Percentiles rank a stretch among this genome's conserved stretches.
Evolutionary conservation across 306 rosid species (phyloP).

Genomic region (Vigna mungo): DNA sequence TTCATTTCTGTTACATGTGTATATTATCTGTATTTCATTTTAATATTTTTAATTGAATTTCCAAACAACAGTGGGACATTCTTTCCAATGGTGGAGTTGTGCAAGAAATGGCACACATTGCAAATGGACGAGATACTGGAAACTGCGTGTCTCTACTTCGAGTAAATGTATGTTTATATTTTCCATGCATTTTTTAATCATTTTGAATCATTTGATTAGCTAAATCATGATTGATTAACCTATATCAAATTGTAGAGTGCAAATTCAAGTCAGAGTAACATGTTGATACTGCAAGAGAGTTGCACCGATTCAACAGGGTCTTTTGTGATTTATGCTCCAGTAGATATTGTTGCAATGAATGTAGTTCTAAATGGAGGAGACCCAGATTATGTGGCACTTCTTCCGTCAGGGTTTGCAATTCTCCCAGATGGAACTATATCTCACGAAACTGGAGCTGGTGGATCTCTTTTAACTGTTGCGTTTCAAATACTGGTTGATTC

Average conservation of each 20-base stretch:
- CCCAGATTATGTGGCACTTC: conserved; percentile 93
- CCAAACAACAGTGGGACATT: conserved; percentile 81
- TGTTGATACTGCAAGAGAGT: conserved; percentile 93
- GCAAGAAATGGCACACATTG: conserved; percentile 98
- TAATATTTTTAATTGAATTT: neutral
- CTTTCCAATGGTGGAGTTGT: conserved; percentile 93
- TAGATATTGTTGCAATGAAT: conserved; percentile 89
- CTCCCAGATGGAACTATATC: conserved; percentile 77
- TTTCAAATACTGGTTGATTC: conserved; percentile 97
- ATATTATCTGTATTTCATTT: neutral
- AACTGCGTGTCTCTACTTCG: conserved; percentile 87
- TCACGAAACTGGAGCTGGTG: conserved; percentile 64
- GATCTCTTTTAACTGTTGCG: conserved; percentile 91
- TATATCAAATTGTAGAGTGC: conserved; percentile 64
- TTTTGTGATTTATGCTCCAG: conserved; percentile 91
- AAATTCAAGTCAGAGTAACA: conserved; percentile 98
- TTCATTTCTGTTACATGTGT: neutral
- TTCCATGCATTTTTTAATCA: neutral
- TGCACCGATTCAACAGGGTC: conserved; percentile 81
- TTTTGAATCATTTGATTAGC: neutral
- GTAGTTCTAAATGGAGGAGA: conserved; percentile 92
- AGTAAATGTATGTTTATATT: conserved; percentile 67
- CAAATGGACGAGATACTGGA: conserved; percentile 89
- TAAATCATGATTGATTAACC: neutral
- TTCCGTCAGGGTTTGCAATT: conserved; percentile 96